Base-by-base conservation (phyloP, 163 green algal genomes). In the Prototheca wickerhamii region DNA sequence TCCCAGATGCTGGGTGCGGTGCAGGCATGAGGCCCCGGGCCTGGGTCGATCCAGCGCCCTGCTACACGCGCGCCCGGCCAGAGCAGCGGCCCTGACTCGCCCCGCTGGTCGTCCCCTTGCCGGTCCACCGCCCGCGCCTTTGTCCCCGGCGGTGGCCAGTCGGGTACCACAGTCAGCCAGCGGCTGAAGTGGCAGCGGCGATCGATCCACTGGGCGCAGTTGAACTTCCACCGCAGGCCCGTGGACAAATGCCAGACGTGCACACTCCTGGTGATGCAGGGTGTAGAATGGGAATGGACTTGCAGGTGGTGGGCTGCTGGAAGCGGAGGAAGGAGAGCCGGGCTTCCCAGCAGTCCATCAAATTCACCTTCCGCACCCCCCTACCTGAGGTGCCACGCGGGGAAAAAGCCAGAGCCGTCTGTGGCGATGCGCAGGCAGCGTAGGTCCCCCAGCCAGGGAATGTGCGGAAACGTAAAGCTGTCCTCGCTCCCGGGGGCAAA, bases 321-420 rank as follows among this genome's bases (percentile, higher is more conserved):
- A n/a, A 49, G 40, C 40, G 15, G 40, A 49, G 40, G 40, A 49
- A 49, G 40, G 12, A 49, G 15, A 49, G 15, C 40, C 40, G 15
- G 40, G 12, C 40, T 15, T 49, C n/a, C n/a, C n/a, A n/a, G n/a
- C n/a, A n/a, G n/a, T n/a, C n/a, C n/a, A n/a, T n/a, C n/a, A n/a
- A 49, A 49, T 49, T 49, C 40, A 49, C 40, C 10, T 15, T 29
- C 12, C n/a, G 12, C n/a, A 54, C 46, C n/a, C 46, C n/a, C n/a
- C n/a, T n/a, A 54, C 46, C 46, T 25, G 12, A 90, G 60, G 46
- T 87, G 82, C 84, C 84, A 90, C 12, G 59, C 73, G 1, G 82
- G 73, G 59, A 84, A 83, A 56, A 82, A 58, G 31, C 83, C 83
- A 0, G 68, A 44, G 37, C 80, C 80, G 26, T 81, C 81, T 15